These are phyloP conservation scores for Drechslera avenae DNA, from an alignment of 2,329 filamentous ascomycete species.

Conservation along the genomic window DNA sequence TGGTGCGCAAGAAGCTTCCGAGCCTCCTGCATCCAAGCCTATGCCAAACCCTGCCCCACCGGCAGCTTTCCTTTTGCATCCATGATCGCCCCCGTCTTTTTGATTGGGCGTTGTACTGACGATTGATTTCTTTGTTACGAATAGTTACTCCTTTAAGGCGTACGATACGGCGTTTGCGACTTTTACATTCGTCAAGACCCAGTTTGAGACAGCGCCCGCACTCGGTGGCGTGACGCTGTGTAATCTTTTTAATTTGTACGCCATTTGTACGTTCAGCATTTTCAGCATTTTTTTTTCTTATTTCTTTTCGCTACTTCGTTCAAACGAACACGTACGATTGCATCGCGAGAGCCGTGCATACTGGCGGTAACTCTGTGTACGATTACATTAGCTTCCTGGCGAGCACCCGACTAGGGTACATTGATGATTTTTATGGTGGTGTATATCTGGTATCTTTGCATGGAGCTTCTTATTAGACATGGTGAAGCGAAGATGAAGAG, in stretches of 20 bases:
- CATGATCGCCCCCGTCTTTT: conserved; percentile 12
- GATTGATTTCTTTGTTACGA: conserved; percentile 26
- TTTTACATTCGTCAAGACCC: conserved; percentile 44
- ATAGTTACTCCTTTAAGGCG: conserved; percentile 42
- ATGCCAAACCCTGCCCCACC: conserved; percentile 4
- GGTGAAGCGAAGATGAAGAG: background rate
- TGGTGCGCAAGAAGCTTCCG: conserved; percentile 44
- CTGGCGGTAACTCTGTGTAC: conserved; percentile 3
- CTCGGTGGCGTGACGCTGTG: conserved; percentile 37
- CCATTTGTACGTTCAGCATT: conserved; percentile 15
- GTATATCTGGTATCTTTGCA: conserved; percentile 6
- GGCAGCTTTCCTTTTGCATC: conserved; percentile 11
- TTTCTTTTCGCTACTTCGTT: background rate
- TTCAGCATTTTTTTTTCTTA: conserved; percentile 5
- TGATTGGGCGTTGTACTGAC: conserved; percentile 33
- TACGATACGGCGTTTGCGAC: conserved; percentile 42
- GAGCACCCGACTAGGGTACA: conserved; percentile 6
- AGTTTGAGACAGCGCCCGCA: conserved; percentile 33
- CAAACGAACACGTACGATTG: conserved; percentile 7
- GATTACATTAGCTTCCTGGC: background rate
- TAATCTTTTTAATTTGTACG: conserved; percentile 22
- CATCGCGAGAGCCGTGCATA: conserved; percentile 1
- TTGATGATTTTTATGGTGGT: conserved; percentile 10
- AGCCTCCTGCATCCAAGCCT: conserved; percentile 17
- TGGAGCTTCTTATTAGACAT: background rate